phyloP scores from a whole-genome alignment of 768 basidiomycete genomes.

The Coprinellus aureogranulatus region DNA sequence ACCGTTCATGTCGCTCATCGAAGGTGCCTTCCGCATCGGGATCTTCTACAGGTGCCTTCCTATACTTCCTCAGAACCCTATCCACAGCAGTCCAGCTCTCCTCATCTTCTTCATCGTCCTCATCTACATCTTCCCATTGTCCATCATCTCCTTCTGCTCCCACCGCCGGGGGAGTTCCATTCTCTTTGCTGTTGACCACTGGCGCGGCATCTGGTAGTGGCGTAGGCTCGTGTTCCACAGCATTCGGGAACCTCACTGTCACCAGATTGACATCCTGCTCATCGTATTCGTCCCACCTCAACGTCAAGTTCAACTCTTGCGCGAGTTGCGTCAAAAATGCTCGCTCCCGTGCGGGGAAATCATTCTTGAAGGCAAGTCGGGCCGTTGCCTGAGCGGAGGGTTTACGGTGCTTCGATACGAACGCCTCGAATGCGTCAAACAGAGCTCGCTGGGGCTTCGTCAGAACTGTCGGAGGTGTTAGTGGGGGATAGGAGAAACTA shows the following conservation, averaged over 20 bases:
- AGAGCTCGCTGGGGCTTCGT: conserved; percentile 73
- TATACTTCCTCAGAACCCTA: conserved; percentile 84
- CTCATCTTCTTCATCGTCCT: conserved; percentile 60
- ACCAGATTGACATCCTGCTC: conserved; percentile 77
- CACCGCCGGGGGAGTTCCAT: background rate
- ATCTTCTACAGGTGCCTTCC: conserved; percentile 73
- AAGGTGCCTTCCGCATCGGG: conserved; percentile 72
- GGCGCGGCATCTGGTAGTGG: conserved; percentile 9
- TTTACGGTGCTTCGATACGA: conserved; percentile 53
- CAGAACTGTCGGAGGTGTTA: conserved; percentile 47
- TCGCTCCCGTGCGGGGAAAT: conserved; percentile 76
- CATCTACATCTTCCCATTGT: conserved; percentile 56
- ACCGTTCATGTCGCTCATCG: conserved; percentile 73
- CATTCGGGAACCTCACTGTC: conserved; percentile 60
- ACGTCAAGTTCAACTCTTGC: conserved; percentile 68
- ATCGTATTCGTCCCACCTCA: conserved; percentile 95
- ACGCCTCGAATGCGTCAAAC: conserved; percentile 74
- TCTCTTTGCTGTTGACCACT: background rate
- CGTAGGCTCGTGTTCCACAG: conserved; percentile 31
- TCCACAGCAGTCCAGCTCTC: conserved; percentile 74
- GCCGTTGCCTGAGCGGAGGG: conserved; percentile 33
- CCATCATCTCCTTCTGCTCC: conserved; percentile 34
- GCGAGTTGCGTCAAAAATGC: conserved; percentile 76
- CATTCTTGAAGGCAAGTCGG: conserved; percentile 68
- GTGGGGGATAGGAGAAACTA: conserved; percentile 15